A percentile compares a stretch with the other conserved stretches of the same genome.
These are phyloP conservation scores for Baorangia bicolor DNA, from an alignment of 768 basidiomycete genomes.

Conservation along the genomic window DNA sequence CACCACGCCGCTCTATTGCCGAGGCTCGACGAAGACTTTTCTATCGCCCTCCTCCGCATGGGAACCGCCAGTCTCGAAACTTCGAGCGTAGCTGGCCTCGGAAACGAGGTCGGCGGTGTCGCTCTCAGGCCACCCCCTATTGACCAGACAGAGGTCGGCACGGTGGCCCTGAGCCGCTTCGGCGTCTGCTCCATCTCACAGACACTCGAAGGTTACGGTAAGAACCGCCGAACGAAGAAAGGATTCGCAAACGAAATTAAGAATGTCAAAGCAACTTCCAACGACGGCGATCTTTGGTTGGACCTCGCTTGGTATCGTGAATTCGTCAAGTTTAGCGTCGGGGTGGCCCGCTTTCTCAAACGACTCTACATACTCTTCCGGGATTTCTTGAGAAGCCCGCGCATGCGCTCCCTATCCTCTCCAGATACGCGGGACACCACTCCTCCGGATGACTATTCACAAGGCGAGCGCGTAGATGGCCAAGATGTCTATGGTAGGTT, in stretches of 20 bases:
- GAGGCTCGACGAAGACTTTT: conserved; percentile 71
- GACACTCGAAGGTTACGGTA: conserved; percentile 26
- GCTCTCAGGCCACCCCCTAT: conserved; percentile 17
- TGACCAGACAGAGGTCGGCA: conserved; percentile 28
- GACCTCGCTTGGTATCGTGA: conserved; percentile 44
- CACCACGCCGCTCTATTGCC: conserved; percentile 42
- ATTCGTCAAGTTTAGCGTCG: conserved; percentile 34
- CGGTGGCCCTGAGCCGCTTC: conserved; percentile 39
- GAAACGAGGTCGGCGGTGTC: conserved; percentile 69
- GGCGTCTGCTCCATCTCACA: conserved; percentile 43
- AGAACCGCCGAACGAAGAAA: conserved; percentile 23
- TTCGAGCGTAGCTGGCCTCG: conserved; percentile 66
- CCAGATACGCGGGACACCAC: conserved; percentile 4
- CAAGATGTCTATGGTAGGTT: conserved; percentile 54
- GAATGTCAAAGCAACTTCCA: conserved; percentile 35
- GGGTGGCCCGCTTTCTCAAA: conserved; percentile 30
- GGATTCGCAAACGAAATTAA: conserved; percentile 55
- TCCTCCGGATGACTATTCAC: conserved; percentile 5
- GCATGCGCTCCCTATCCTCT: conserved; percentile 4
- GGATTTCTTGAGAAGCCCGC: conserved; percentile 18
- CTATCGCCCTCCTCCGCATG: conserved; percentile 65
- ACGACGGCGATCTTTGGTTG: conserved; percentile 39
- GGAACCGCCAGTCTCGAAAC: conserved; percentile 77
- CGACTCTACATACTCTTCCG: conserved; percentile 16
- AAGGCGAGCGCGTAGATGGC: conserved; percentile 26